Evolutionary conservation across 192 early-diverging fungal genomes (phyloP), one percentile per base, ranked within the genome.

Genomic region (Coemansia javaensis): DNA sequence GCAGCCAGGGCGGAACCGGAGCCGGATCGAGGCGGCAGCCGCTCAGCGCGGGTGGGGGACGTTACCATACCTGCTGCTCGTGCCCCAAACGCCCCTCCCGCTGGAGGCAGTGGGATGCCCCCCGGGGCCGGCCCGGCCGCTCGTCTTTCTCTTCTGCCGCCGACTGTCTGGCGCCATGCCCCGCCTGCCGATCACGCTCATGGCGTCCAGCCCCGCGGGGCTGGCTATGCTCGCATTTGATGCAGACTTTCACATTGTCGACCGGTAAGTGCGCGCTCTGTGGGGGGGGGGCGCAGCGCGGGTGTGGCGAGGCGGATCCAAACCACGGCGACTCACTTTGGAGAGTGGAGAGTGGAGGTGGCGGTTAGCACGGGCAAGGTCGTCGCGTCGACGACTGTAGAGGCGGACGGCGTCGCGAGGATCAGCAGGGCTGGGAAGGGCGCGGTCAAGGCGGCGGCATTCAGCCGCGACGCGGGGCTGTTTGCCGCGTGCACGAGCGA

Each of bases 401-500:
- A n/a, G n/a, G n/a, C 16, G 7, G 39, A 8, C 15, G 32, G 18
- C 7, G 53, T 54, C 15, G 49, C 18, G 28, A 55, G 44, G 37
- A 36, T 65, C 21, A 56, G 54, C 21, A 44, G 50, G 15, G 41
- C 72, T 7, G 56, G 58, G 38, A 54, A 67, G 41, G 77, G 63
- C 25, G 39, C 55, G 2, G 74, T 83, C 17, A 64, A 75, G 16
- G 55, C 69, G 11, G 66, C 76, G 15, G 70, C 75, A 5, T 86
- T 86, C 56, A 80, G 75, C 40, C 64, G 63, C 6, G 74, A 81
- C 37, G 82, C 81, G 5, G 41, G 40, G 10, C 78, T 77, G 24
- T 51, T 90, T 45, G 84, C 81, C 1, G 68, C 78, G 6, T 80
- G 78, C 46, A 82, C 82, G 15, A 77, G 78, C 28, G 80, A 89